A percentile compares a stretch with the other conserved stretches of the same genome.
phyloP scores from a whole-genome alignment of 805 yeast species.

The Saccharomycopsis synnaedendra region DNA sequence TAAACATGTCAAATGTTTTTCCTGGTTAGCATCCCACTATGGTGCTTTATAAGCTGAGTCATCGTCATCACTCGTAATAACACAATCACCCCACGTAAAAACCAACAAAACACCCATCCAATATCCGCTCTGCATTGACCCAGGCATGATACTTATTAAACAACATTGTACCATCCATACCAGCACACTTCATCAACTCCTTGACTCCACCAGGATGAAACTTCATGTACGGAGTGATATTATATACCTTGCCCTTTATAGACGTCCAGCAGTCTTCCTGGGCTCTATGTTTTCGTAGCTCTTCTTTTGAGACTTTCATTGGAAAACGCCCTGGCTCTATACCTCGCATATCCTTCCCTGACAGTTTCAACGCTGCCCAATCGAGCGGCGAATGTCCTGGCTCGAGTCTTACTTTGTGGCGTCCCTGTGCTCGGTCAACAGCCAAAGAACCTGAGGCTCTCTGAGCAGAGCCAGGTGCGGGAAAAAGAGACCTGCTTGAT shows the following conservation, averaged over 20 bases:
- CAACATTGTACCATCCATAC: conserved; percentile 65
- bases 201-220: conserved; percentile 92
- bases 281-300: conserved; percentile 46
- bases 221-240: conserved; percentile 69
- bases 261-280: conserved; percentile 79
- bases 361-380: conserved; percentile 57
- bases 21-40: no score
- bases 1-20: no score
- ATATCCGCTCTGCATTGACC: conserved; percentile 80
- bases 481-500: conserved; percentile 1
- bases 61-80: no score
- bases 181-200: conserved; percentile 70
- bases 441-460: conserved; percentile 1
- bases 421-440: conserved; percentile 2
- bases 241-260: conserved; percentile 70
- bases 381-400: conserved; percentile 84
- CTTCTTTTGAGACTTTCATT: conserved; percentile 41
- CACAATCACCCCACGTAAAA: conserved; percentile 21
- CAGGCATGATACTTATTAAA: conserved; percentile 65
- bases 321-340: conserved; percentile 44
- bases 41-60: no score
- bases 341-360: conserved; percentile 36
- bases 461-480: conserved; percentile 10
- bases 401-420: conserved; percentile 48
- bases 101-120: conserved; percentile 74